A percentile compares a stretch with the other conserved stretches of the same genome.
Evolutionary conservation across 768 basidiomycete genomes (phyloP).

Genomic region (Leccinum barrowsii): DNA sequence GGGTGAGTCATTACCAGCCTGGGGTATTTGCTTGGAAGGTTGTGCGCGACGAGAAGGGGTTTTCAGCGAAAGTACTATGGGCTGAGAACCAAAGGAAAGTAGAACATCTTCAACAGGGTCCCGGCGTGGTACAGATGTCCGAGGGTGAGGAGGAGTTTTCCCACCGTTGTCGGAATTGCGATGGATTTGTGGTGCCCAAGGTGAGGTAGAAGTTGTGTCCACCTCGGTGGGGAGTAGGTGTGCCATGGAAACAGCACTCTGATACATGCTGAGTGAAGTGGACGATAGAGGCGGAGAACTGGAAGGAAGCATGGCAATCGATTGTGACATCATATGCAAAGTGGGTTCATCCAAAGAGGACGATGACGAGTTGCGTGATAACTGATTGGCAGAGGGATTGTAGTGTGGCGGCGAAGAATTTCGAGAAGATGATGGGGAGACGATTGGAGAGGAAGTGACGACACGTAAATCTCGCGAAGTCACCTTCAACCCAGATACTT

Average conservation of each 20-base stretch:
- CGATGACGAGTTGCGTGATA: conserved; percentile 50
- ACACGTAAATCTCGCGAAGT: conserved; percentile 45
- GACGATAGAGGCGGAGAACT: conserved; percentile 45
- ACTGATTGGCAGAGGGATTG: conserved; percentile 3
- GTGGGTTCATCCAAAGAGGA: conserved; percentile 66
- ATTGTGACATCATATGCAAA: conserved; percentile 71
- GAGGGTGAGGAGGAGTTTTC: conserved; percentile 5
- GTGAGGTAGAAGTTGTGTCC: not conserved
- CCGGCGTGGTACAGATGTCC: conserved; percentile 6
- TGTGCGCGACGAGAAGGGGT: conserved; percentile 38
- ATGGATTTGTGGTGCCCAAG: not conserved
- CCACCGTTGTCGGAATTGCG: not conserved
- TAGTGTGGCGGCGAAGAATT: conserved; percentile 6
- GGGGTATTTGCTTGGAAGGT: conserved; percentile 6
- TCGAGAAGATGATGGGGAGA: conserved; percentile 1
- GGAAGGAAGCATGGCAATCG: conserved; percentile 59
- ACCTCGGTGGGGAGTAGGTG: not conserved
- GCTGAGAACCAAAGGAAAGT: conserved; percentile 59
- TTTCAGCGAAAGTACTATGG: conserved; percentile 53
- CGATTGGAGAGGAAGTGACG: conserved; percentile 12
- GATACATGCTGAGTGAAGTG: conserved; percentile 67
- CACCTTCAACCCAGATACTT: conserved; percentile 54
- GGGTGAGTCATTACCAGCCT: conserved; percentile 2
- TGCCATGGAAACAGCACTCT: conserved; percentile 58
- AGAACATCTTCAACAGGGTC: conserved; percentile 41